phyloP scores from a whole-genome alignment of 345 rosid genomes.

The Turritis glabra region DNA sequence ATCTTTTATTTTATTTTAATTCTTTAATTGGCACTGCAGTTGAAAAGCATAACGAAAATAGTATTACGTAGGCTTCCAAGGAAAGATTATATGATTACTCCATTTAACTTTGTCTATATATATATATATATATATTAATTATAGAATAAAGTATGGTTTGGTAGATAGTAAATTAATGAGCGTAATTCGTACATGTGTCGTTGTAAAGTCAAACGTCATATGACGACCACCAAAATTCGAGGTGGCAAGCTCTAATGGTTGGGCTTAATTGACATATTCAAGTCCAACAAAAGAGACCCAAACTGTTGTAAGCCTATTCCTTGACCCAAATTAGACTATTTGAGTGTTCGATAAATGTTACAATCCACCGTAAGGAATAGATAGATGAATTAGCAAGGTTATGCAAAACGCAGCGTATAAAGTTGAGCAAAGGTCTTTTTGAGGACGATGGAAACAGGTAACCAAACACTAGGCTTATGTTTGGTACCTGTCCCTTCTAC shows the following conservation, averaged over 20 bases:
- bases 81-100: constrained; percentile 30
- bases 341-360: background rate
- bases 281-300: background rate
- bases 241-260: background rate
- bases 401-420: background rate
- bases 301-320: background rate
- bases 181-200: background rate
- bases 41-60: constrained; percentile 1
- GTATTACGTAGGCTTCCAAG: constrained; percentile 25
- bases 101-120: background rate
- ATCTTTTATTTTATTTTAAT: background rate
- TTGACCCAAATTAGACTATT: background rate
- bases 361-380: background rate
- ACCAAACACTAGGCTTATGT: constrained; percentile 6
- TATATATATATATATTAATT: background rate
- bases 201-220: constrained; percentile 10
- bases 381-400: background rate
- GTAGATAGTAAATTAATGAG: constrained; percentile 9
- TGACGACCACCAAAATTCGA: background rate
- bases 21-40: background rate
- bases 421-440: constrained; percentile 1
- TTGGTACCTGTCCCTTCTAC: background rate
- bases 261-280: constrained; percentile 1
- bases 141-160: constrained; percentile 5
- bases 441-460: constrained; percentile 2